These are phyloP conservation scores for Dissophora globulifera DNA, from an alignment of 192 early-diverging fungal genomes.

Conservation along the genomic window DNA sequence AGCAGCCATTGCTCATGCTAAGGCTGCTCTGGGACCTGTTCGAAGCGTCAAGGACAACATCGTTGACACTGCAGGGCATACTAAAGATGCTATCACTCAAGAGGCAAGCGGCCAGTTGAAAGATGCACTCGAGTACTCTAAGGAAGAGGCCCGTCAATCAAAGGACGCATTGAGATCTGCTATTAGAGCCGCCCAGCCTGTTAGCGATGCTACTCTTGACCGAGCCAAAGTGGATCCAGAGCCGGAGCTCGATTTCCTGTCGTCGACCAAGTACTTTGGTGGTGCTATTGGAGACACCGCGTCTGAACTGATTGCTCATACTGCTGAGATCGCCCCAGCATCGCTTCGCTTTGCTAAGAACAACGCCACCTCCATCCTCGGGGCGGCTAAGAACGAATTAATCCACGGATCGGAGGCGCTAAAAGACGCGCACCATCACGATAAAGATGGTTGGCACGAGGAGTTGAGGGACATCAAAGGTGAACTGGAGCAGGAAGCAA, in stretches of 20 bases:
- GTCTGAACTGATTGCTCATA: neutral
- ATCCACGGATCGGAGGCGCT: neutral
- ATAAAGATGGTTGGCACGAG: neutral
- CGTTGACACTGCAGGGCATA: neutral
- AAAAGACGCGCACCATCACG: neutral
- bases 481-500: neutral
- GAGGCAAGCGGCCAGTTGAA: neutral
- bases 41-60: neutral
- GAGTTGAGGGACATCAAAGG: slow-evolving; percentile 12
- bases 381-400: slow-evolving; percentile 2
- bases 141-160: neutral
- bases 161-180: too few relatives aligned
- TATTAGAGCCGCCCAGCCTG: too few relatives aligned
- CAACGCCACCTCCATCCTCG: neutral
- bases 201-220: neutral
- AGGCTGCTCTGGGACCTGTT: too few relatives aligned
- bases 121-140: neutral
- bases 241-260: neutral
- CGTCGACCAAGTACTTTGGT: slow-evolving; percentile 6
- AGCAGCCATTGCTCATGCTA: neutral
- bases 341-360: neutral
- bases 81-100: neutral
- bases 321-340: neutral
- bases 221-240: neutral
- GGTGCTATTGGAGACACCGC: slow-evolving; percentile 3